Base-by-base conservation (phyloP, 768 basidiomycete genomes). In the Amanita exitialis region DNA sequence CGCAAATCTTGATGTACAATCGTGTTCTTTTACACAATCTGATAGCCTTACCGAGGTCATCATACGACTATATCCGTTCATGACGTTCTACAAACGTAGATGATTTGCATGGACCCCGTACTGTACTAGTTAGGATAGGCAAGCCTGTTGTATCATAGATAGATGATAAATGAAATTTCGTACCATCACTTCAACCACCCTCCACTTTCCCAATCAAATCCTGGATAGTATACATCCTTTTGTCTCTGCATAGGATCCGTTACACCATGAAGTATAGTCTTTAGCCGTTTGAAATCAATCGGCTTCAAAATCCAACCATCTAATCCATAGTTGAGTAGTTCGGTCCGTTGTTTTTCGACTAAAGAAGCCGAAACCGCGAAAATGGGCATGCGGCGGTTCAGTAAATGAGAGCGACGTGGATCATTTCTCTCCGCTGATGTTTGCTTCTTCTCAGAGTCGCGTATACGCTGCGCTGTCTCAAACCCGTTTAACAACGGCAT, bases 261-360 rank as follows among this genome's bases (percentile, higher is more conserved):
- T 12, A 87, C 72, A 0, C 86, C 87, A 9, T 68, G 64, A 18
- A 91, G 61, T 28, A 92, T 69, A 2, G 64, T 59, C 20, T 72
- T 64, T 9, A 90, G 71, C 12, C 88, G 72, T 54, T 78, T 76
- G 64, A 87, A 90, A 61, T 89, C 82, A 56, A 90, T 80, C 0
- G 88, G 90, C 64, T 90, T 90, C 54, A 90, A 67, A 15, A 89
- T 77, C 86, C 86, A 92, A 3, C 88, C 89, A 60, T 89, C 86
- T 61, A 89, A 75, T 36, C 86, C 80, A 42, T 71, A 64, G 10
- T 68, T 61, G 6, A 68, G 63, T 47, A 89, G 64, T 49, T 82
- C 74, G 0, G 71, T 64, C 3, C 78, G 72, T 58, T 85, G 79
- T 15, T 64, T 65, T 56, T 84, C 82, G 34, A 66, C 61, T 7